Evolutionary conservation across 768 basidiomycete genomes (phyloP).

Genomic region (Macrocybe gigantea): DNA sequence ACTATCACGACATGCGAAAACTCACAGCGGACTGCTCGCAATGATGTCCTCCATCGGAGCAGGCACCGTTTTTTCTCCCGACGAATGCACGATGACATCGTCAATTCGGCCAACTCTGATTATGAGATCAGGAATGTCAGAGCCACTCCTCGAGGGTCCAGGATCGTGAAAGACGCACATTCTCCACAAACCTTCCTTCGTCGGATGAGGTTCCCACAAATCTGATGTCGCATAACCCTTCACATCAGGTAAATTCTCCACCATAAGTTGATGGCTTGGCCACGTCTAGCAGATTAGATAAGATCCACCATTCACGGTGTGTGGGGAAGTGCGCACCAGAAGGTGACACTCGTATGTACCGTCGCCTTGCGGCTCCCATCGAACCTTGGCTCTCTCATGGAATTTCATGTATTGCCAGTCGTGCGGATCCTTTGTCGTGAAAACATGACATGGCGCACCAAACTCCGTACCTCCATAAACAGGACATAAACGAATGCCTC

Average conservation of each 20-base stretch:
- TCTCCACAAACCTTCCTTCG: constrained; percentile 28
- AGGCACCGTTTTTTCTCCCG: constrained; percentile 31
- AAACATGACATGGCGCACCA: constrained; percentile 11
- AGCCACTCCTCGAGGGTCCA: background rate
- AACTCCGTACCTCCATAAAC: constrained; percentile 27
- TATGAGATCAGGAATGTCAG: background rate
- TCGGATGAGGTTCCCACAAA: constrained; percentile 29
- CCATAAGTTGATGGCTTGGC: constrained; percentile 18
- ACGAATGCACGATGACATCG: constrained; percentile 31
- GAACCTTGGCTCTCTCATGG: constrained; percentile 13
- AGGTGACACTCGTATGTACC: constrained; percentile 32
- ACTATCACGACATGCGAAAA: background rate
- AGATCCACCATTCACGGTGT: background rate
- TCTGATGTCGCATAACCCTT: constrained; percentile 34
- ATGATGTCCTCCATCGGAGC: constrained; percentile 23
- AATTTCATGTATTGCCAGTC: constrained; percentile 30
- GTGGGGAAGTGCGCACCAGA: constrained; percentile 19
- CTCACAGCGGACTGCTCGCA: constrained; percentile 15
- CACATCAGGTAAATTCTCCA: constrained; percentile 28
- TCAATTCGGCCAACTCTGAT: constrained; percentile 32
- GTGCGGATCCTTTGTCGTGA: constrained; percentile 8
- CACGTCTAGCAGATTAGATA: constrained; percentile 12
- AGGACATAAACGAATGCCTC: constrained; percentile 20
- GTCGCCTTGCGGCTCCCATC: constrained; percentile 31
- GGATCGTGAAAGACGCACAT: constrained; percentile 15